phyloP scores from a whole-genome alignment of 805 yeast genomes.

The Ogataea dorogensis region DNA sequence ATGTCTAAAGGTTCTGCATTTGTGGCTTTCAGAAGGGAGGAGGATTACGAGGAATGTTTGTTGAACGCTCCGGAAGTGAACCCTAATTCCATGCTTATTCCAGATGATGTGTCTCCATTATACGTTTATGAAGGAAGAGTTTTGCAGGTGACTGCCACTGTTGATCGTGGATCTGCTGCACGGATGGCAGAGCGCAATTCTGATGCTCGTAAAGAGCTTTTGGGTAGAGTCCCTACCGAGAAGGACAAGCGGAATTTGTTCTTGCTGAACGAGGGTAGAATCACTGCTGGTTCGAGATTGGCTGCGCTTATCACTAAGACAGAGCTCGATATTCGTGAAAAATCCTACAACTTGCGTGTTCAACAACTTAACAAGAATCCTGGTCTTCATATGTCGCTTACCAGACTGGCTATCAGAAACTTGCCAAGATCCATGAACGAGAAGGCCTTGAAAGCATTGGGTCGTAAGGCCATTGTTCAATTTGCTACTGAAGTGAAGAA shows the following conservation, averaged over 20 bases:
- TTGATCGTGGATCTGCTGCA: slow-evolving; percentile 80
- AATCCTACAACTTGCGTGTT: slow-evolving; percentile 80
- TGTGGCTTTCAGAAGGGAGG: slow-evolving; percentile 72
- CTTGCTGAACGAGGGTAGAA: slow-evolving; percentile 90
- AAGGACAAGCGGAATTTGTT: slow-evolving; percentile 83
- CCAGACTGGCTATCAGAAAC: slow-evolving; percentile 92
- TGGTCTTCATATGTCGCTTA: slow-evolving; percentile 84
- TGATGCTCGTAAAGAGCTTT: slow-evolving; percentile 63
- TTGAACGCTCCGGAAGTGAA: slow-evolving; percentile 72
- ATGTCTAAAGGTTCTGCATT: slow-evolving; percentile 93
- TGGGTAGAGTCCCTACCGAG: slow-evolving; percentile 79
- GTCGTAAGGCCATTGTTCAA: slow-evolving; percentile 90
- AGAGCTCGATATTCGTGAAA: slow-evolving; percentile 85
- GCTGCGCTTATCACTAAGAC: slow-evolving; percentile 65
- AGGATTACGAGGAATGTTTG: slow-evolving; percentile 66
- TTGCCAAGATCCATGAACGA: slow-evolving; percentile 90
- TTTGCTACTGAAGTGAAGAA: slow-evolving; percentile 88
- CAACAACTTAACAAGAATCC: slow-evolving; percentile 91
- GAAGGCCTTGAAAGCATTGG: slow-evolving; percentile 85
- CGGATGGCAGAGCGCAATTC: slow-evolving; percentile 72
- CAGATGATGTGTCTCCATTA: slow-evolving; percentile 87
- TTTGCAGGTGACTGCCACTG: slow-evolving; percentile 77
- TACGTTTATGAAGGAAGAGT: slow-evolving; percentile 94
- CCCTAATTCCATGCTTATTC: slow-evolving; percentile 64
- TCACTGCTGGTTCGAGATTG: slow-evolving; percentile 74